Evolutionary conservation across 2,329 filamentous ascomycete species (phyloP), one percentile per base, ranked within the genome.

Genomic region (Neonectria punicea): DNA sequence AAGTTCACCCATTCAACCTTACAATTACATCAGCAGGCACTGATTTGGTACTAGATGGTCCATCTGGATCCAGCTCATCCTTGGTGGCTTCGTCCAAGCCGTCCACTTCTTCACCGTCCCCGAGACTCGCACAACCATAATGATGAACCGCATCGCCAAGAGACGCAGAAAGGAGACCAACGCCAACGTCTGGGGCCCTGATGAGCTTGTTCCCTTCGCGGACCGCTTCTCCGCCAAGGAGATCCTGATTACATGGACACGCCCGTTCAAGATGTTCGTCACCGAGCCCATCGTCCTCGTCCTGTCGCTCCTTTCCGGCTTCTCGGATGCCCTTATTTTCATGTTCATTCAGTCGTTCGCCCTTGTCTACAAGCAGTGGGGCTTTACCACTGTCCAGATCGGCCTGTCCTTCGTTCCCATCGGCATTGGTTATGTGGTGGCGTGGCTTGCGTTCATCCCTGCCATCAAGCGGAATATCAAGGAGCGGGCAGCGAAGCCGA

Each of bases 41-140:
- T 70, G 58, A 73, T 72, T 47, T 34, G 49, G 5, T 50, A 5
- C 0, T 47, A 80, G 77, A 44, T 82, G 91, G 91, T 88, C 85
- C 59, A 94, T 95, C 76, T 96, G 93, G 93, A 92, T 95, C 65
- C 92, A 94, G 78, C 86, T 95, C 67, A 93, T 94, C 70, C 89
- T 95, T 58, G 92, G 93, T 18, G 90, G 80, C 9, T 84, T 87
- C 36, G 87, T 93, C 3, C 92, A 94, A 74, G 18, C 87, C 5
- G 73, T 92, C 5, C 92, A 94, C 75, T 81, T 91, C 54, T 74
- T 92, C 63, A 83, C 88, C 8, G 93, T 96, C 1, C 92, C 92
- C 1, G 93, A 96, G 78, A 96, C 93, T 0, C 86, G 93, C 57
- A 87, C 89, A 1, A 93, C 90, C 5, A 87, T 94, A 66, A 85